phyloP scores from a whole-genome alignment of 148 eudicot genomes.

The Euryodendron excelsum region DNA sequence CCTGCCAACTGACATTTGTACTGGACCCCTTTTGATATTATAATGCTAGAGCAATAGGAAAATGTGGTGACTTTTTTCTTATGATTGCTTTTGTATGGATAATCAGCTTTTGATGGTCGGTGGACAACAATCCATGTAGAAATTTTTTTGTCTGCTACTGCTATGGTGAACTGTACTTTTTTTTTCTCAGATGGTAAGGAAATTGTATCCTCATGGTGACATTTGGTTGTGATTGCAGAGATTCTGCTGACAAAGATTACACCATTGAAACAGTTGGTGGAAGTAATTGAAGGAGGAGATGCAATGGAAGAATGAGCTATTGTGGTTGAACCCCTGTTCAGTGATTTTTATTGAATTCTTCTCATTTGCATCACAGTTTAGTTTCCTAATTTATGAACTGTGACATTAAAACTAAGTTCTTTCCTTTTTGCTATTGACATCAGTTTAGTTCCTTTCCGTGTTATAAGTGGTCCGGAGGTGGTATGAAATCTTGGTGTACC shows the following conservation, averaged over 20 bases:
- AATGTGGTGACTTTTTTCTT: not conserved
- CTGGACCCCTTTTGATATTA: not conserved
- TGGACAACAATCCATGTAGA: not conserved
- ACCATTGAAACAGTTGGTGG: conserved; percentile 44
- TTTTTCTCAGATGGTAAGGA: not conserved
- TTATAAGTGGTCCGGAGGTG: not conserved
- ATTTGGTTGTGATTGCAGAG: conserved; percentile 48
- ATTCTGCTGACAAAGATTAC: conserved; percentile 66
- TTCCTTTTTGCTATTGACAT: not conserved
- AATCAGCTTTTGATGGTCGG: not conserved
- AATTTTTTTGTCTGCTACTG: not conserved
- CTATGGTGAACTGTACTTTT: not conserved
- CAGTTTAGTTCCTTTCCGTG: not conserved
- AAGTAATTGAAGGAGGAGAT: conserved; percentile 63
- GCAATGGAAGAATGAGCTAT: conserved; percentile 76
- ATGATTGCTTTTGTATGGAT: not conserved
- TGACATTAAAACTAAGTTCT: not conserved
- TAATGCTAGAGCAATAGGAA: not conserved
- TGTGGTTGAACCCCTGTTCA: not conserved
- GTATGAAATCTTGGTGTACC: not conserved
- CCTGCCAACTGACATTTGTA: not conserved
- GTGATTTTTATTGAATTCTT: conserved; percentile 6
- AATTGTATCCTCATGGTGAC: not conserved
- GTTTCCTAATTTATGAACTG: not conserved
- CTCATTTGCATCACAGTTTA: not conserved